Base-by-base conservation (phyloP, 768 basidiomycete species). In the Suillus hirtellus region DNA sequence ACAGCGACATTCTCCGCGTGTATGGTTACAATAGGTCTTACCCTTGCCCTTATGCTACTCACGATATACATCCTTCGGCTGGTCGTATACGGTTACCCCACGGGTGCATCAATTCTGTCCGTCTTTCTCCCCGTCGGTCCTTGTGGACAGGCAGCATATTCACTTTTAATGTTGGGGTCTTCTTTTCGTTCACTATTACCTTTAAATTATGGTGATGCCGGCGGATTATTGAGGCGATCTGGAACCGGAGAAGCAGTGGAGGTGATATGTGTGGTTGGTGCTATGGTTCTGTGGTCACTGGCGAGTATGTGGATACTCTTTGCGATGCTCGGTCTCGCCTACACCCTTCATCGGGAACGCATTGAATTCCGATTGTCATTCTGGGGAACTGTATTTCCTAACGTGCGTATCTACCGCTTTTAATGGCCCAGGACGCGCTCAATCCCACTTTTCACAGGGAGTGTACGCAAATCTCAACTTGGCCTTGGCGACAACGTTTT, bases 111-210 rank as follows among this genome's bases (percentile, higher is more conserved):
- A 15, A 78, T 89, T 56, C 73, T 89, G 62, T 86, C 86, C 6
- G 78, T 84, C 4, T 92, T 92, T 72, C 79, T 93, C n/a, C 89
- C 90, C 0, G 73, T 92, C 2, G 92, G 92, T 3, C 89, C 91
- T 0, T 83, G 83, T 60, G 89, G 86, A 27, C 90, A 92, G 70
- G 82, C 86, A 11, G 87, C 86, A 1, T 86, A 81, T 66, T 78
- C 84, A 1, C 70, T 87, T 43, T 75, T 87, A 19, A 68, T 87
- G 7, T 80, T 86, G n/a, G 87, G 87, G 11, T 78, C 82, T 17
- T 80, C 76, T 58, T 78, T 85, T 70, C 72, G 74, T 43, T 59
- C 66, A 9, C 69, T 79, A 17, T 65, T 83, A 1, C 80, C 82
- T 9, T 60, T 78, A 15, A 38, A 70, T 9, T 70, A 73, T 11